A percentile compares a stretch with the other conserved stretches of the same genome.
phyloP scores from a whole-genome alignment of 2,329 filamentous ascomycete genomes.

The Aspergillus cejpii region DNA sequence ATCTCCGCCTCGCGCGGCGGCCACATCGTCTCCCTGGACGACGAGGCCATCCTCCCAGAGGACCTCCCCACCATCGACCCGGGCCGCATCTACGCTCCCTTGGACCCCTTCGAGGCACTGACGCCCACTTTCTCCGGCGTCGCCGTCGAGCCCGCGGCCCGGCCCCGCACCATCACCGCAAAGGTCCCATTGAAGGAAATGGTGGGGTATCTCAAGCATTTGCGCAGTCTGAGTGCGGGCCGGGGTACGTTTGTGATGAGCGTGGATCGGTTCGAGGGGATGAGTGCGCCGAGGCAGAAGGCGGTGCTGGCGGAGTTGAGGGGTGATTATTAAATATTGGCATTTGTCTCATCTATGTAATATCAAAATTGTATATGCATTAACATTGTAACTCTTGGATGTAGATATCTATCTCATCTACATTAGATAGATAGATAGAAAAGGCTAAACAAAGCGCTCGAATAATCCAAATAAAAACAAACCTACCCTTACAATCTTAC shows the following conservation, averaged over 20 bases:
- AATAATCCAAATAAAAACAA: neutral
- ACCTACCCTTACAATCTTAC: conserved; percentile 23
- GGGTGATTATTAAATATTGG: conserved; percentile 20
- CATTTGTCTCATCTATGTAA: neutral
- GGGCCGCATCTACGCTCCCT: conserved; percentile 74
- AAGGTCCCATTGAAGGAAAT: conserved; percentile 93
- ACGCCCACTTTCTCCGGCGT: conserved; percentile 21
- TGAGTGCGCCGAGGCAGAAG: conserved; percentile 55
- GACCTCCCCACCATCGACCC: conserved; percentile 25
- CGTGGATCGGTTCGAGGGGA: conserved; percentile 63
- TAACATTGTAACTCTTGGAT: neutral
- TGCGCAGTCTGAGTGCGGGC: conserved; percentile 82
- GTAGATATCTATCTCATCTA: neutral
- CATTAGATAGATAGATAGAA: neutral
- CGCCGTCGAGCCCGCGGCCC: conserved; percentile 28
- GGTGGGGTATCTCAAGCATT: conserved; percentile 85
- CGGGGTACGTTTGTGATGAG: conserved; percentile 71
- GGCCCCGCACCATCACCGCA: conserved; percentile 64
- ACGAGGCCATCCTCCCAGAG: conserved; percentile 39
- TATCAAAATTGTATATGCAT: neutral
- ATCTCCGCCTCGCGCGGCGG: conserved; percentile 67
- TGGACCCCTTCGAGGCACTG: conserved; percentile 65
- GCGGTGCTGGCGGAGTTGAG: conserved; percentile 46
- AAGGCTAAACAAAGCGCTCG: too few species aligned
- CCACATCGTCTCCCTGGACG: conserved; percentile 64